A percentile compares a stretch with the other conserved stretches of the same genome.
phyloP scores from a whole-genome alignment of 2,329 filamentous ascomycete genomes.

The Chrysosporium queenslandicum region DNA sequence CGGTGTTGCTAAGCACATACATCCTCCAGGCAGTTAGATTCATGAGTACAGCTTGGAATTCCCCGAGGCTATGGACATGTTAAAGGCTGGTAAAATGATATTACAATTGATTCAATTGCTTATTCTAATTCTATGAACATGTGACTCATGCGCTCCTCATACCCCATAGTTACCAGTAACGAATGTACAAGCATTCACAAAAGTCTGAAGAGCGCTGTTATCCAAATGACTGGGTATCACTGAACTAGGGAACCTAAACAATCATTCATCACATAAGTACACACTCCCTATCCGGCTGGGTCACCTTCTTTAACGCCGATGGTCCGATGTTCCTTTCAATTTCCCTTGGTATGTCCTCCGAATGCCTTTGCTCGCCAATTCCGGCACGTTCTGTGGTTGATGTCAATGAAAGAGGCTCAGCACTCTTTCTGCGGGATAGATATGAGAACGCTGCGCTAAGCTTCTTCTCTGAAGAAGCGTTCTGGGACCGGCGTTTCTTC shows the following conservation, averaged over 20 bases:
- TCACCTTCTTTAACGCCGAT: not conserved
- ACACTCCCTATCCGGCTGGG: conserved; percentile 11
- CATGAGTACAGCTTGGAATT: no score
- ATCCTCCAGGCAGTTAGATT: no score
- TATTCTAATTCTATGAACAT: no score
- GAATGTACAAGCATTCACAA: no score
- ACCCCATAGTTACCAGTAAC: no score
- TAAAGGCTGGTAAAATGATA: no score
- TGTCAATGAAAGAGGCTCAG: conserved; percentile 5
- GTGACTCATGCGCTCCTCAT: no score
- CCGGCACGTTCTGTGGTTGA: not conserved
- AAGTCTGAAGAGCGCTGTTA: no score
- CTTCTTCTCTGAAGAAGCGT: conserved; percentile 4
- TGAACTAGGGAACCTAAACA: not conserved
- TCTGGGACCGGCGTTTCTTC: not conserved
- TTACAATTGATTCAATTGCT: no score
- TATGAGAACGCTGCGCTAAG: conserved; percentile 3
- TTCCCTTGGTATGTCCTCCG: not conserved
- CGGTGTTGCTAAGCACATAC: no score
- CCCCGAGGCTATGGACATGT: no score
- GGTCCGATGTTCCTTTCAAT: not conserved
- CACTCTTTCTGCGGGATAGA: conserved; percentile 9
- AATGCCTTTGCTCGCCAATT: not conserved
- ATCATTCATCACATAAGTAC: conserved; percentile 9
- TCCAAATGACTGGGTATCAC: not conserved